Base-by-base conservation (phyloP, 1,284 basidiomycete species). In the Sporisorium graminicola region DNA sequence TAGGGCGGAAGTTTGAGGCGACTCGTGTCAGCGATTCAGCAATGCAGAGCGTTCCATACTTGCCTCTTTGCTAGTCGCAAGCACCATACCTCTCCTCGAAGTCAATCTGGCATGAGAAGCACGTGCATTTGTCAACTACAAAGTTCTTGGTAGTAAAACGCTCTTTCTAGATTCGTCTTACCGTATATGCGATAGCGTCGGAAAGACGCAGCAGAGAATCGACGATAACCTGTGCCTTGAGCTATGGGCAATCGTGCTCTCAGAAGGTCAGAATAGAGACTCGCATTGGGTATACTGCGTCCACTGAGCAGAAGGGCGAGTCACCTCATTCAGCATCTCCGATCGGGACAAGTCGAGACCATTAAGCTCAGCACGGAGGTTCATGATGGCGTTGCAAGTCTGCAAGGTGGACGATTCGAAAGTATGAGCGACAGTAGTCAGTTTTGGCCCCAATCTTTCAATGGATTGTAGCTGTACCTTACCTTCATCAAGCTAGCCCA, bases 341-440 rank as follows among this genome's bases (percentile, higher is more conserved):
- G 74, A 71, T 26, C 22, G 47, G 16, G 61, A 29, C 27, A 66
- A 29, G 10, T 64, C 42, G 8, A 73, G 42, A 13, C 52, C 7
- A 14, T 60, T 56, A 13, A 77, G 74, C 53, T 60, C 51, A 10
- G 50, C 40, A 0, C 59, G 58, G 20, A 77, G 58, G 24, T 49
- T 57, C n/a, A 66, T 54, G 26, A 77, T 33, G 1, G 74, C 74
- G 22, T 58, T 55, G 57, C 74, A 77, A 18, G 74, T 69, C 74
- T 77, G 33, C 7, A 29, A 8, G 9, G 9, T 1, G 8, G 14
- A 27, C 1, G 2, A 18, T 29, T 13, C 13, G 14, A 26, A 31
- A 26, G 27, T 18, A 33, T 14, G n/a, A 42, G 52, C 35, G 12
- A 31, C 20, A n/a, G 6, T n/a, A 16, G 33, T 53, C 33, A 53